Conservation (phyloP, 1,284 basidiomycete species). For the Acaromyces ingoldii region DNA sequence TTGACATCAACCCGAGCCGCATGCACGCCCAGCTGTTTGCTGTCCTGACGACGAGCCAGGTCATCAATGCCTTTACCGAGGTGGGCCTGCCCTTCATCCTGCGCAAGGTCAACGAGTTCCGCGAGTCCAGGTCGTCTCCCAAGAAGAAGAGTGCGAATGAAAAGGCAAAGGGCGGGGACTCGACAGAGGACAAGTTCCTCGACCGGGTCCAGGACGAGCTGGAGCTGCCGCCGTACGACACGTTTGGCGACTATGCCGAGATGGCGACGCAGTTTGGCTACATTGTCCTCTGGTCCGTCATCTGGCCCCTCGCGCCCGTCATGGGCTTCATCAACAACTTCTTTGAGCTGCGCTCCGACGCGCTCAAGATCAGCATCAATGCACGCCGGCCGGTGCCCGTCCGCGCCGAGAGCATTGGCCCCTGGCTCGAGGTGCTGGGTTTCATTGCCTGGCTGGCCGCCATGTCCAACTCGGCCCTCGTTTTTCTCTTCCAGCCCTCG, state of each 20-base stretch:
- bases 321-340: slow-evolving; percentile 66
- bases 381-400: slow-evolving; percentile 75
- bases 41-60: slow-evolving; percentile 86
- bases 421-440: slow-evolving; percentile 78
- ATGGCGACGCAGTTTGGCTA: slow-evolving; percentile 78
- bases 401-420: slow-evolving; percentile 83
- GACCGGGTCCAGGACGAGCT: slow-evolving; percentile 72
- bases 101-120: slow-evolving; percentile 52
- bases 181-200: slow-evolving; percentile 67
- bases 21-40: slow-evolving; percentile 91
- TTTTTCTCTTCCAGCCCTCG: slow-evolving; percentile 40
- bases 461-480: slow-evolving; percentile 34
- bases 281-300: slow-evolving; percentile 58
- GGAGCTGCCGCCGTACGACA: slow-evolving; percentile 68
- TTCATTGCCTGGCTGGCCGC: slow-evolving; percentile 35
- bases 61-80: slow-evolving; percentile 74
- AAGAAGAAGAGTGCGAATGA: slow-evolving; percentile 13
- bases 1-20: slow-evolving; percentile 58
- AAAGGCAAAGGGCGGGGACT: background rate
- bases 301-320: slow-evolving; percentile 79
- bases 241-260: slow-evolving; percentile 73
- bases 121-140: slow-evolving; percentile 6
- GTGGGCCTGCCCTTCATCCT: slow-evolving; percentile 75
- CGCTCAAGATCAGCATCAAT: slow-evolving; percentile 87
- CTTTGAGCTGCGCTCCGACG: slow-evolving; percentile 85